Conservation (phyloP, 805 yeast species). For the Pichia kluyveri region DNA sequence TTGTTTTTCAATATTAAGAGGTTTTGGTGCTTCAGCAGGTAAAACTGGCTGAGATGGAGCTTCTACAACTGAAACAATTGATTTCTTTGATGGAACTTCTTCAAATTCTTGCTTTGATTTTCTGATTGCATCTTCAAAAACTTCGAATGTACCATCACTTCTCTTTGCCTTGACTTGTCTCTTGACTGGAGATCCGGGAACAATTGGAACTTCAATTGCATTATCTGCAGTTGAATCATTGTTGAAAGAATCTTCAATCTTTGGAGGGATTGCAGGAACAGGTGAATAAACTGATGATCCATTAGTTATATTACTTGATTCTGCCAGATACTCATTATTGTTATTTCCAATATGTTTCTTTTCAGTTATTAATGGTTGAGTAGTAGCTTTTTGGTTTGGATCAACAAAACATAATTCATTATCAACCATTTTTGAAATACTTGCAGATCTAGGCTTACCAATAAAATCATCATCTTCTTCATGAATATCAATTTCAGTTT, state of each 20-base stretch:
- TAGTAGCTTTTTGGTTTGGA: conserved; percentile 9
- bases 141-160: conserved; percentile 17
- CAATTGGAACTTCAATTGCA: conserved; percentile 40
- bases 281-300: conserved; percentile 20
- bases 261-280: conserved; percentile 16
- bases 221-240: conserved; percentile 26
- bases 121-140: conserved; percentile 17
- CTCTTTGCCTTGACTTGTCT: conserved; percentile 15
- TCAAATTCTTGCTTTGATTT: conserved; percentile 13
- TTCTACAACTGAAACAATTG: neutral
- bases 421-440: conserved; percentile 10
- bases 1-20: conserved; percentile 25
- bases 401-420: conserved; percentile 27
- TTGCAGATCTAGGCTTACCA: conserved; percentile 4
- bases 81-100: neutral
- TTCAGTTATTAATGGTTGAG: neutral
- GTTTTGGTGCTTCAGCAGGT: neutral
- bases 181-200: conserved; percentile 30
- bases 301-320: conserved; percentile 17
- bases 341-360: neutral
- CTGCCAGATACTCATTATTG: neutral
- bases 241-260: conserved; percentile 33
- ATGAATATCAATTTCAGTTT: conserved; percentile 13
- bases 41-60: neutral
- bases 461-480: neutral